These are phyloP conservation scores for Magnolia changhungtana DNA, from an alignment of 164 flowering plant species.

Conservation along the genomic window DNA sequence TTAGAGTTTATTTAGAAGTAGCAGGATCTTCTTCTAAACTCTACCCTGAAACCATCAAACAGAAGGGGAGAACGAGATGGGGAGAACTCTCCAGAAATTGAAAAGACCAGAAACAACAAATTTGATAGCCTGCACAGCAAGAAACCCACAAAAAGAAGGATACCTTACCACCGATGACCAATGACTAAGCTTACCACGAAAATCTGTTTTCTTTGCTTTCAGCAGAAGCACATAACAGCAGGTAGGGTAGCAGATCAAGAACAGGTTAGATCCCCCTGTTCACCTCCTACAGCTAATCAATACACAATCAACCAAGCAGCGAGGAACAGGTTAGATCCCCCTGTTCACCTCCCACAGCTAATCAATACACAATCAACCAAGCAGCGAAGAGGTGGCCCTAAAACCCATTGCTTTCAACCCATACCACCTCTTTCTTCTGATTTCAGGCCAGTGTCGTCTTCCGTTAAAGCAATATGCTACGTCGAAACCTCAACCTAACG, in stretches of 20 bases:
- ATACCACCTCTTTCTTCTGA: not conserved
- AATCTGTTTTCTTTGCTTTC: not conserved
- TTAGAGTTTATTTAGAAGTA: not conserved
- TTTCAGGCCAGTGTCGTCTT: not conserved
- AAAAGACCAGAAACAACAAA: not conserved
- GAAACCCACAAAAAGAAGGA: not conserved
- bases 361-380: not conserved
- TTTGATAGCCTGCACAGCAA: not conserved
- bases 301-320: not conserved
- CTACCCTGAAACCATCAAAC: not conserved
- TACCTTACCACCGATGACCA: not conserved
- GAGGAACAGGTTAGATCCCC: not conserved
- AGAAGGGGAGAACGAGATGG: not conserved
- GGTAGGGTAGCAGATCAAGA: not conserved
- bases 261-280: conserved; percentile 4
- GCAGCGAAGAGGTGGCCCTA: not conserved
- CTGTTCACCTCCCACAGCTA: not conserved
- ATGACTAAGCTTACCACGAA: not conserved
- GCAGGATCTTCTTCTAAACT: too few species aligned
- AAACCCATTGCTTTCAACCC: conserved; percentile 8
- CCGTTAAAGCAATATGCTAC: not conserved
- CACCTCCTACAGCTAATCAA: not conserved
- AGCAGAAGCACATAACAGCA: too few species aligned
- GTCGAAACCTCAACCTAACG: not conserved
- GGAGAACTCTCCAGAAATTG: not conserved